phyloP scores from a whole-genome alignment of 1,284 basidiomycete species.

The Ganoderma lucidum region DNA sequence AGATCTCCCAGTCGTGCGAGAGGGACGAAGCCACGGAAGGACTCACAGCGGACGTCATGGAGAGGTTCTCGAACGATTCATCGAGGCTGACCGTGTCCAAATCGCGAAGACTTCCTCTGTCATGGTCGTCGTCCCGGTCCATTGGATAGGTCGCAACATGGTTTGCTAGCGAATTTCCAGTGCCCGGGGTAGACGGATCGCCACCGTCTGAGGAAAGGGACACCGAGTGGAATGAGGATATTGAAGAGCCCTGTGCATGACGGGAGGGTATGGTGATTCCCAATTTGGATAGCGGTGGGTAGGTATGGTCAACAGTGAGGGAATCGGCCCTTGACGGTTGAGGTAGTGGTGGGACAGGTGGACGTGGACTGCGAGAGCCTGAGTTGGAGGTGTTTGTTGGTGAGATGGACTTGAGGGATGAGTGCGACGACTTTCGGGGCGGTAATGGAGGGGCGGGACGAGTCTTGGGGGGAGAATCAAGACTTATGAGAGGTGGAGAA shows the following conservation, averaged over 20 bases:
- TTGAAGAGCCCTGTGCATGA: constrained; percentile 72
- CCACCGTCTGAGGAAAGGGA: constrained; percentile 77
- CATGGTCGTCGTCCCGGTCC: constrained; percentile 46
- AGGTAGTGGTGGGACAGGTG: constrained; percentile 13
- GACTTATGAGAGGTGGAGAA: constrained; percentile 59
- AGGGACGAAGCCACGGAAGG: constrained; percentile 34
- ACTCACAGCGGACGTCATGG: constrained; percentile 44
- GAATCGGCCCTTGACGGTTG: constrained; percentile 43
- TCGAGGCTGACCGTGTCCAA: constrained; percentile 64
- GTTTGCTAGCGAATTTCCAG: constrained; percentile 45
- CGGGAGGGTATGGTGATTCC: constrained; percentile 45
- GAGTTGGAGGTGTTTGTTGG: constrained; percentile 38
- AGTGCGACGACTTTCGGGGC: constrained; percentile 66
- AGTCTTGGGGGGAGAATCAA: constrained; percentile 50
- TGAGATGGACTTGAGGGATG: constrained; percentile 56
- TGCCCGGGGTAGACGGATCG: constrained; percentile 51
- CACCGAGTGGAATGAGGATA: constrained; percentile 83
- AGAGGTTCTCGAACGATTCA: constrained; percentile 78
- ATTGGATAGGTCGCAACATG: constrained; percentile 57
- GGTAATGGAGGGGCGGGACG: constrained; percentile 62
- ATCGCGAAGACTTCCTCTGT: constrained; percentile 44
- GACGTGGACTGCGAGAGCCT: constrained; percentile 33
- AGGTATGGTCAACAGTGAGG: constrained; percentile 62
- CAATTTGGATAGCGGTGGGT: constrained; percentile 54
- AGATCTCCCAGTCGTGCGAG: constrained; percentile 42